Percentiles rank a stretch among this genome's conserved stretches.
These are phyloP conservation scores for Trichoderma gamsii DNA, from an alignment of 495 filamentous ascomycete species.

Conservation along the genomic window DNA sequence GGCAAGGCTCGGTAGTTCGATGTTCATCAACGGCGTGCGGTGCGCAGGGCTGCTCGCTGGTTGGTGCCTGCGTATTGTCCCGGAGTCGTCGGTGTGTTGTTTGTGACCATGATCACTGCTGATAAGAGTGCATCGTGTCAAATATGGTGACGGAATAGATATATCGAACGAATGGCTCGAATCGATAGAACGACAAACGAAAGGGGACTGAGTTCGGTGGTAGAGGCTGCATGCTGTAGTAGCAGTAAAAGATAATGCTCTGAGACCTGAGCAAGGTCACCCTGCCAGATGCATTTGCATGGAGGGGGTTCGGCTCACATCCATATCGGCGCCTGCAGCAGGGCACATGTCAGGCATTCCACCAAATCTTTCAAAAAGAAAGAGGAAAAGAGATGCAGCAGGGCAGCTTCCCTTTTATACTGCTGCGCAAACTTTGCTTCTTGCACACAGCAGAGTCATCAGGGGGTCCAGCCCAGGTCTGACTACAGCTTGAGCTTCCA, in stretches of 20 bases:
- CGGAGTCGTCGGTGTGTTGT: not conserved
- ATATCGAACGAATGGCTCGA: not conserved
- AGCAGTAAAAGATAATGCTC: not conserved
- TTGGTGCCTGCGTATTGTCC: not conserved
- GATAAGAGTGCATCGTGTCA: not conserved
- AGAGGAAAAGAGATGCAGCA: not conserved
- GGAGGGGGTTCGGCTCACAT: not conserved
- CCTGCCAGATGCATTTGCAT: not conserved
- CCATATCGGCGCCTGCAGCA: not conserved
- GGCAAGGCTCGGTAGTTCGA: conserved; percentile 3
- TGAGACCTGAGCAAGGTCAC: conserved; percentile 6
- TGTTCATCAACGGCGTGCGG: not conserved
- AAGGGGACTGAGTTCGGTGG: conserved; percentile 4
- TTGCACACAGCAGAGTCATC: conserved; percentile 6
- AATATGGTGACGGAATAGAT: not conserved
- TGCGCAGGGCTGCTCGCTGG: not conserved
- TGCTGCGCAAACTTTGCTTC: conserved; percentile 10
- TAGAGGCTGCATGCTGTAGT: not conserved
- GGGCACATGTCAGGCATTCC: not conserved
- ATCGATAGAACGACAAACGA: not conserved
- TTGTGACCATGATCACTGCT: not conserved
- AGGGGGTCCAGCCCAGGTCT: conserved; percentile 5
- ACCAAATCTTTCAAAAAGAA: not conserved
- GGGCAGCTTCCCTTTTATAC: conserved; percentile 8
- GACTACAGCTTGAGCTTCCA: conserved; percentile 10